Evolutionary conservation across 2,329 filamentous ascomycete genomes (phyloP).

Genomic region (Bimuria novae-zelandiae): DNA sequence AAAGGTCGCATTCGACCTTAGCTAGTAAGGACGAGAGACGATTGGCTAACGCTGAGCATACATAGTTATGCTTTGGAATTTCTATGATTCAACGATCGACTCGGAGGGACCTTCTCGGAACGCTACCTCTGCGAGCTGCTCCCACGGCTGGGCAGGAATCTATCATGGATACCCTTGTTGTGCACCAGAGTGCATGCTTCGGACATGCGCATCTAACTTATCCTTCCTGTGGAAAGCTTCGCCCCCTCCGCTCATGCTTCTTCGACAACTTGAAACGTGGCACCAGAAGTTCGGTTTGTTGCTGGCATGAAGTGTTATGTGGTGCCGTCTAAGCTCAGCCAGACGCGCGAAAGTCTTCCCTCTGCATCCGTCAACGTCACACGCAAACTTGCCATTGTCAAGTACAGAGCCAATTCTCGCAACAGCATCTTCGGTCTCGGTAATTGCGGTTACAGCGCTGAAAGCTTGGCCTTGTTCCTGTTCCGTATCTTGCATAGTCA

Average conservation of each 20-base stretch:
- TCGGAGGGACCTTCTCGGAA: too few relatives aligned
- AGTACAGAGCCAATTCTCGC: neutral
- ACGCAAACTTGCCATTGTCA: neutral
- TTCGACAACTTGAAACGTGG: neutral
- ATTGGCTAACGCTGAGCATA: too few relatives aligned
- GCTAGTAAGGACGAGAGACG: too few relatives aligned
- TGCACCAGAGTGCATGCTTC: neutral
- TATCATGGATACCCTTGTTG: too few relatives aligned
- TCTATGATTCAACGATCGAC: too few relatives aligned
- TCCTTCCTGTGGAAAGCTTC: slow-evolving; percentile 1
- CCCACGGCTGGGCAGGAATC: too few relatives aligned
- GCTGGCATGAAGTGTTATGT: neutral
- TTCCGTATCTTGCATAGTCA: neutral
- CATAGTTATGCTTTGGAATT: too few relatives aligned
- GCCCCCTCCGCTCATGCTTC: neutral
- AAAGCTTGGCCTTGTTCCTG: neutral
- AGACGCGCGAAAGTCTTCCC: neutral
- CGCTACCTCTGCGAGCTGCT: too few relatives aligned
- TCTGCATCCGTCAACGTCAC: neutral
- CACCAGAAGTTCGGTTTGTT: slow-evolving; percentile 2
- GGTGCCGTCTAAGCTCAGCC: neutral
- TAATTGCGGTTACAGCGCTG: neutral
- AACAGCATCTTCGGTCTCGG: neutral
- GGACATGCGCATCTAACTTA: neutral
- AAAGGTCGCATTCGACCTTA: too few relatives aligned